A percentile compares a stretch with the other conserved stretches of the same genome.
phyloP scores from a whole-genome alignment of 2,329 filamentous ascomycete species.

The Ophiostoma quercus region DNA sequence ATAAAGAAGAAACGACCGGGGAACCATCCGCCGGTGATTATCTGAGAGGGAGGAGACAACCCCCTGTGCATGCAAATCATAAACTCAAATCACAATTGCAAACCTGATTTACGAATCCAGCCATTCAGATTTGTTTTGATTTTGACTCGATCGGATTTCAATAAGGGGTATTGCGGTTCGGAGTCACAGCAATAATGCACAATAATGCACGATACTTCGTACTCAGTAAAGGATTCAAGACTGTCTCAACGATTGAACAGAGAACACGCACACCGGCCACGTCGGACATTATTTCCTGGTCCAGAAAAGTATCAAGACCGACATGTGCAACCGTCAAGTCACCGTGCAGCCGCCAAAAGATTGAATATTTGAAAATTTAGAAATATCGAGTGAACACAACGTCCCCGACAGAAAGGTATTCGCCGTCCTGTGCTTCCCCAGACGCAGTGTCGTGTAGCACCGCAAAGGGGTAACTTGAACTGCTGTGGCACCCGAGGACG shows the following conservation, averaged over 20 bases:
- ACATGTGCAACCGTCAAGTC: neutral
- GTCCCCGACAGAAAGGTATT: conserved; percentile 13
- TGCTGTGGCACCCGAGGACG: neutral
- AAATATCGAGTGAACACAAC: neutral
- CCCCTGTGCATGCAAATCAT: conserved; percentile 3
- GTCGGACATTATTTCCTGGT: conserved; percentile 1
- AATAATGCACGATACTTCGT: too few species aligned
- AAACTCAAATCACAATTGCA: conserved; percentile 1
- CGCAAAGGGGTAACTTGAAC: neutral
- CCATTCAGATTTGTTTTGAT: neutral
- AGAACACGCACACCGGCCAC: neutral
- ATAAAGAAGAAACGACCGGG: conserved; percentile 9
- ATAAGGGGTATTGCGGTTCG: neutral
- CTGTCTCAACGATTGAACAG: neutral
- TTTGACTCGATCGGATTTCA: neutral
- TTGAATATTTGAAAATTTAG: neutral
- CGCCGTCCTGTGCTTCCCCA: conserved; percentile 16
- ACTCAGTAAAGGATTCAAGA: neutral
- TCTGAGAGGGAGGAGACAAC: neutral
- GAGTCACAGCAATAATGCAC: neutral
- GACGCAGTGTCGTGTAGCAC: neutral
- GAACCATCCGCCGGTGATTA: neutral
- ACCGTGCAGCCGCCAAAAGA: neutral
- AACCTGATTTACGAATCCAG: neutral
- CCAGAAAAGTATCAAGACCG: neutral